phyloP scores from a whole-genome alignment of 495 filamentous ascomycete species.

The Saxispiralis lemnorum region DNA sequence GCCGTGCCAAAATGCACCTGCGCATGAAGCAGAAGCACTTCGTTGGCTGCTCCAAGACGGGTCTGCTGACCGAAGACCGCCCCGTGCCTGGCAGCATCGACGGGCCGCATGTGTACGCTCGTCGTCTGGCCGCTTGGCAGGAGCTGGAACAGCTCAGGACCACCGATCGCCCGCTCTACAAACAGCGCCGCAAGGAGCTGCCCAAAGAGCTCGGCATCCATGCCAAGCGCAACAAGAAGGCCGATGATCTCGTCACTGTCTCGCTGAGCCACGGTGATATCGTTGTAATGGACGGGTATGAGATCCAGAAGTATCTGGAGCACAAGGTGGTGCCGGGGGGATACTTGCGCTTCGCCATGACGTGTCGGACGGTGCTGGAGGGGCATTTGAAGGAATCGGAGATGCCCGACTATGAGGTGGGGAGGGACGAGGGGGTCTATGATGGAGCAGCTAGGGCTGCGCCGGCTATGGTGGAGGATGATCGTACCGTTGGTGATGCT shows the following conservation, averaged over 20 bases:
- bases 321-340: slow-evolving; percentile 42
- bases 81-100: slow-evolving; percentile 27
- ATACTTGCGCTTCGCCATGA: slow-evolving; percentile 49
- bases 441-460: slow-evolving; percentile 9
- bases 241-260: slow-evolving; percentile 20
- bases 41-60: slow-evolving; percentile 24
- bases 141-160: slow-evolving; percentile 22
- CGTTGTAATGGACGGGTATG: slow-evolving; percentile 61
- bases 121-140: slow-evolving; percentile 18
- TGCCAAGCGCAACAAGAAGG: slow-evolving; percentile 17
- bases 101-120: slow-evolving; percentile 13
- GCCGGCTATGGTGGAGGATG: background rate
- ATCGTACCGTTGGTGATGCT: too few relatives aligned
- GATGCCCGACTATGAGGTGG: slow-evolving; percentile 17
- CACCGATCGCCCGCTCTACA: slow-evolving; percentile 10
- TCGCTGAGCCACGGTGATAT: slow-evolving; percentile 59
- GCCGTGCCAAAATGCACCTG: slow-evolving; percentile 47
- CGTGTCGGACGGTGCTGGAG: slow-evolving; percentile 35
- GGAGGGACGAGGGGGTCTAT: slow-evolving; percentile 13
- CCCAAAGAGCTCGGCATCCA: slow-evolving; percentile 17
- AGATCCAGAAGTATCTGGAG: slow-evolving; percentile 60
- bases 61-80: slow-evolving; percentile 13
- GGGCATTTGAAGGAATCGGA: slow-evolving; percentile 25
- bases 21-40: slow-evolving; percentile 46
- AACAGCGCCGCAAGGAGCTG: slow-evolving; percentile 19